Percentiles rank a stretch among this genome's conserved stretches.
Evolutionary conservation across 1,139 yeast species (phyloP).

Genomic region (Kurtzmaniella quercitrusa): DNA sequence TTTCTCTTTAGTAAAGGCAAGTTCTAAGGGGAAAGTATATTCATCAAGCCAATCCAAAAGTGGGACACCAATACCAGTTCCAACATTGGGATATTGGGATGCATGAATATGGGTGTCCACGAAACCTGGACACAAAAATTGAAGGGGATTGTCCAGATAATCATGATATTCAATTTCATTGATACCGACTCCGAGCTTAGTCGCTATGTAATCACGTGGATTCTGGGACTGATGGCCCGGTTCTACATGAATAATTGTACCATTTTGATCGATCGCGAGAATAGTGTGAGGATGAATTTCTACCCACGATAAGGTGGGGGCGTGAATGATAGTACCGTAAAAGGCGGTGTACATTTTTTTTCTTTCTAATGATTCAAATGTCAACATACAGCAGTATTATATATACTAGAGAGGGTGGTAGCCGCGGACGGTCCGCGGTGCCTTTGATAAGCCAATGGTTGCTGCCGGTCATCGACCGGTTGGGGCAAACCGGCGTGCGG

Average conservation of each 20-base stretch:
- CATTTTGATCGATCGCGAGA: slow-evolving; percentile 30
- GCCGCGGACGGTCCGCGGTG: slow-evolving; percentile 1
- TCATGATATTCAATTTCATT: slow-evolving; percentile 25
- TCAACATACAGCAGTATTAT: not conserved
- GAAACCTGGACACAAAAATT: slow-evolving; percentile 86
- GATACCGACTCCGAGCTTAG: not conserved
- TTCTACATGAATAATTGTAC: slow-evolving; percentile 29
- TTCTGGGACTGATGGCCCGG: slow-evolving; percentile 10
- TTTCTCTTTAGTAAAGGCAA: slow-evolving; percentile 25
- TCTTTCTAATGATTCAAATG: not conserved
- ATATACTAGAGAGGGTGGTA: not conserved
- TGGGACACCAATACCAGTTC: slow-evolving; percentile 83
- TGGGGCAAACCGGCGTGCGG: not conserved
- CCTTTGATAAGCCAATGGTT: not conserved
- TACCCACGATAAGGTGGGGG: slow-evolving; percentile 26
- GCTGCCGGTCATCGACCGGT: not conserved
- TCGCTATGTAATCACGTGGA: not conserved
- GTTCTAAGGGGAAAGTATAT: slow-evolving; percentile 87
- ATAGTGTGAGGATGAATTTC: slow-evolving; percentile 27
- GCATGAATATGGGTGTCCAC: slow-evolving; percentile 96
- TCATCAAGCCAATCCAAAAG: slow-evolving; percentile 82
- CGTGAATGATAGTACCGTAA: slow-evolving; percentile 36
- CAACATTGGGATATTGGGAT: slow-evolving; percentile 92
- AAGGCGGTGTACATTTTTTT: slow-evolving; percentile 5
- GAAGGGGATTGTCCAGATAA: slow-evolving; percentile 22